Conservation (phyloP, 805 yeast genomes). For the Spathaspora boniae region DNA sequence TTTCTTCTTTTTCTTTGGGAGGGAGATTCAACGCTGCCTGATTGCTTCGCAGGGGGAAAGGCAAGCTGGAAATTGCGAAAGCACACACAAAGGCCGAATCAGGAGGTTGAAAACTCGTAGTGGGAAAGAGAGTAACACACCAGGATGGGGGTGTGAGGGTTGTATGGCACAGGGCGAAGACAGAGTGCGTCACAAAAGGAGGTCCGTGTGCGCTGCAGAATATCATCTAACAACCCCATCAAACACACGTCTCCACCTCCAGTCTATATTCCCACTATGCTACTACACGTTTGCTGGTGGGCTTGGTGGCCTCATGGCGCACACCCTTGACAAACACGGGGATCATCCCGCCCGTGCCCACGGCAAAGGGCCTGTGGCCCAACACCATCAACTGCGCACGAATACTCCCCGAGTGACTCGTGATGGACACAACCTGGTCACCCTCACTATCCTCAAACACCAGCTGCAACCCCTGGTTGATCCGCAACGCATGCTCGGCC, state of each 20-base stretch:
- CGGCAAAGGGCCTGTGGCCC: conserved; percentile 45
- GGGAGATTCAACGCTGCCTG: no score
- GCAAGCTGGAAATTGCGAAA: no score
- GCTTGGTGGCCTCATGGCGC: conserved; percentile 9
- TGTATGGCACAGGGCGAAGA: no score
- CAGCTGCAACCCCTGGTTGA: conserved; percentile 33
- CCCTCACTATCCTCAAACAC: conserved; percentile 22
- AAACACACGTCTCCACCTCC: background rate
- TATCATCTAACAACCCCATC: background rate
- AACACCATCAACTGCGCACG: conserved; percentile 45
- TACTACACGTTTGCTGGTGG: background rate
- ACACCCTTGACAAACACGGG: conserved; percentile 50
- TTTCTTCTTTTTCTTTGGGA: no score
- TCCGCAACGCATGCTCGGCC: conserved; percentile 38
- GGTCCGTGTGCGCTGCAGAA: no score
- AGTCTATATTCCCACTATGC: background rate
- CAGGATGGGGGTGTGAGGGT: no score
- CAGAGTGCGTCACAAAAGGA: no score
- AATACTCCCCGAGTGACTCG: conserved; percentile 51
- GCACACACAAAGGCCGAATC: no score
- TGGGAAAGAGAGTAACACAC: no score
- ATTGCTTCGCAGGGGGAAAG: no score
- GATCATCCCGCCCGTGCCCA: conserved; percentile 55
- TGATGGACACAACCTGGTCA: conserved; percentile 36
- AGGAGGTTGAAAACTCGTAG: no score